These are phyloP conservation scores for Heliosperma pusillum DNA, from an alignment of 148 eudicot genomes.

Conservation along the genomic window DNA sequence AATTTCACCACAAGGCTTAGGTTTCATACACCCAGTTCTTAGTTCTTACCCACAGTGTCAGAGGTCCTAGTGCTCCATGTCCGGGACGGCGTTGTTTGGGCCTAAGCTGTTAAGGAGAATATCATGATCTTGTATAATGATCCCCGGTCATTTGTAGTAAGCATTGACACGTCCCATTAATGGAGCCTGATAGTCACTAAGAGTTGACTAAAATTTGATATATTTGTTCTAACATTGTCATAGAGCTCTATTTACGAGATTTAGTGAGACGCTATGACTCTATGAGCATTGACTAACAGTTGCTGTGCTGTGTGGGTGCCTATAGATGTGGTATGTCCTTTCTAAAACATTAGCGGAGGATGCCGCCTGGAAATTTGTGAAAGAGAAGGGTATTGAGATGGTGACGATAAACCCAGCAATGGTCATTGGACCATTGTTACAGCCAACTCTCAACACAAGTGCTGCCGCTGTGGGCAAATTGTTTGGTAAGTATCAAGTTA, in stretches of 20 bases:
- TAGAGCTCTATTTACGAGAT: no score
- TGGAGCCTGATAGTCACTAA: not conserved
- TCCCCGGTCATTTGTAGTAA: not conserved
- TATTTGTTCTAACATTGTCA: no score
- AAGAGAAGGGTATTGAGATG: constrained; percentile 50
- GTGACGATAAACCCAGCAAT: constrained; percentile 40
- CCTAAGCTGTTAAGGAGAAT: not conserved
- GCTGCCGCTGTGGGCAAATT: constrained; percentile 35
- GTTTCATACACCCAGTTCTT: not conserved
- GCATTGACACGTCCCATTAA: no score
- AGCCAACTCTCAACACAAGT: constrained; percentile 53
- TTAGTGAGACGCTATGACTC: no score
- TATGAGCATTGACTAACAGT: not conserved
- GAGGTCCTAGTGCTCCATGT: no score
- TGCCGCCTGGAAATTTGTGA: constrained; percentile 45
- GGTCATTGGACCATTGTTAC: constrained; percentile 48
- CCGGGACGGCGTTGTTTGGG: not conserved
- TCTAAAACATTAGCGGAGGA: constrained; percentile 59
- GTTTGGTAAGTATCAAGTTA: constrained; percentile 24
- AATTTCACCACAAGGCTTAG: not conserved
- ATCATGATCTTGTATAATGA: not conserved
- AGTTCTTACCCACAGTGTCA: no score
- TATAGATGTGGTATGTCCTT: constrained; percentile 40
- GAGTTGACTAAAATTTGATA: no score
- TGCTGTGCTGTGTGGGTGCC: not conserved